These are phyloP conservation scores for Coniochaeta sp. DNA, from an alignment of 2,329 filamentous ascomycete species.

Conservation along the genomic window DNA sequence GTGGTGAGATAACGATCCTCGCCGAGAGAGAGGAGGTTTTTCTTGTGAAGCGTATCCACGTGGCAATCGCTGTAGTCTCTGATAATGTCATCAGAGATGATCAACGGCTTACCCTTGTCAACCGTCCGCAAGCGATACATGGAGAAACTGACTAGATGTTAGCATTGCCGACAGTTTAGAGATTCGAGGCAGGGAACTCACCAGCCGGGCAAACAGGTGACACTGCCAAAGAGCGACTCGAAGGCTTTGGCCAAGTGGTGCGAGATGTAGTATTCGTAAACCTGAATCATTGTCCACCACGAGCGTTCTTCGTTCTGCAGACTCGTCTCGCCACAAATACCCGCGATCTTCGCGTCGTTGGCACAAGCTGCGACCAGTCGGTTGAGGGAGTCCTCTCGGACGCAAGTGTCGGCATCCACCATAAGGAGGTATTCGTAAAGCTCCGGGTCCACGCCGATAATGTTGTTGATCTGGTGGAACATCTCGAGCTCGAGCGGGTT, in stretches of 20 bases:
- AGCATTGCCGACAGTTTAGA: constrained; percentile 18
- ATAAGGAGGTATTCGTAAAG: constrained; percentile 96
- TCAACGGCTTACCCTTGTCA: constrained; percentile 88
- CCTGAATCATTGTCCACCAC: constrained; percentile 99
- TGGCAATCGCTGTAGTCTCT: constrained; percentile 81
- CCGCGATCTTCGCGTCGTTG: constrained; percentile 91
- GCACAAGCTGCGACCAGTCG: constrained; percentile 86
- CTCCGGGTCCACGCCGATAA: constrained; percentile 95
- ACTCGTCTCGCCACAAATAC: constrained; percentile 95
- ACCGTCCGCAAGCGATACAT: constrained; percentile 96
- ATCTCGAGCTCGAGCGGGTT: constrained; percentile 93
- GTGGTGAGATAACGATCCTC: constrained; percentile 97
- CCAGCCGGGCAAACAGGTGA: constrained; percentile 98
- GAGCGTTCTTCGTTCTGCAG: constrained; percentile 90
- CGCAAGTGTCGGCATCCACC: constrained; percentile 96
- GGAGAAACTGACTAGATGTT: constrained; percentile 65
- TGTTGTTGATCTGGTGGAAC: constrained; percentile 99
- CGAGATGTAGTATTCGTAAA: constrained; percentile 99
- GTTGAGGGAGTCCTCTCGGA: constrained; percentile 86
- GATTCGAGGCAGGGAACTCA: constrained; percentile 41
- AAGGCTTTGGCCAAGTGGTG: constrained; percentile 96
- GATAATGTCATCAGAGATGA: constrained; percentile 85
- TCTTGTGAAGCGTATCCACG: constrained; percentile 93
- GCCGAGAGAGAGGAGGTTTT: constrained; percentile 88
- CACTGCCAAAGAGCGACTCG: constrained; percentile 93